Conservation (phyloP, 257 asterid species). For the Penstemon davidsonii region DNA sequence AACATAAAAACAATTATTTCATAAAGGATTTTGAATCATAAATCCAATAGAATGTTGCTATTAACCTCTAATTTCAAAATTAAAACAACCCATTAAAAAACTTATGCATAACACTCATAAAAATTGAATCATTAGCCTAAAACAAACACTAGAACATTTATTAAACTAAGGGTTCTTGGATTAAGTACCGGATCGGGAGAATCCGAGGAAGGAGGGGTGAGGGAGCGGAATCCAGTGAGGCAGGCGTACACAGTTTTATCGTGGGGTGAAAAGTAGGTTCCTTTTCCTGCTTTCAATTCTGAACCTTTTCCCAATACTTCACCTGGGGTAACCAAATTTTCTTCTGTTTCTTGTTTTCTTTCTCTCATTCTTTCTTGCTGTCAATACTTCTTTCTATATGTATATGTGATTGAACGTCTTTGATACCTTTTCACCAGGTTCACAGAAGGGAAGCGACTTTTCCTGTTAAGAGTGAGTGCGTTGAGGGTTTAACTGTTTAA, state of each 20-base stretch:
- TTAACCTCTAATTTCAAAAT: too few relatives aligned
- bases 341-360: slow-evolving; percentile 24
- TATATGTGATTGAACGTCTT: too few relatives aligned
- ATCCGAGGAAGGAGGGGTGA: slow-evolving; percentile 49
- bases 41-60: too few relatives aligned
- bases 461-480: too few relatives aligned
- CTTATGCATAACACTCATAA: background rate
- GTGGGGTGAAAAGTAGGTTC: slow-evolving; percentile 61
- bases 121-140: background rate
- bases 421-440: too few relatives aligned
- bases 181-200: slow-evolving; percentile 55
- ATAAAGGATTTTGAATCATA: too few relatives aligned
- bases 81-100: background rate
- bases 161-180: background rate
- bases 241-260: slow-evolving; percentile 63
- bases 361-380: slow-evolving; percentile 24
- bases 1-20: background rate
- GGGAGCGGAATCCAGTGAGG: slow-evolving; percentile 65
- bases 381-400: too few relatives aligned
- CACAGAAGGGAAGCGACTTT: too few relatives aligned
- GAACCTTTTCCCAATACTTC: slow-evolving; percentile 66
- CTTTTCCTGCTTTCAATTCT: slow-evolving; percentile 69
- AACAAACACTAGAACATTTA: background rate
- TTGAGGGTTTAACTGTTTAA: too few relatives aligned
- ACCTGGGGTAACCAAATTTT: slow-evolving; percentile 73